These are phyloP conservation scores for Nannizziopsis barbatae DNA, from an alignment of 2,329 filamentous ascomycete species.

Conservation along the genomic window DNA sequence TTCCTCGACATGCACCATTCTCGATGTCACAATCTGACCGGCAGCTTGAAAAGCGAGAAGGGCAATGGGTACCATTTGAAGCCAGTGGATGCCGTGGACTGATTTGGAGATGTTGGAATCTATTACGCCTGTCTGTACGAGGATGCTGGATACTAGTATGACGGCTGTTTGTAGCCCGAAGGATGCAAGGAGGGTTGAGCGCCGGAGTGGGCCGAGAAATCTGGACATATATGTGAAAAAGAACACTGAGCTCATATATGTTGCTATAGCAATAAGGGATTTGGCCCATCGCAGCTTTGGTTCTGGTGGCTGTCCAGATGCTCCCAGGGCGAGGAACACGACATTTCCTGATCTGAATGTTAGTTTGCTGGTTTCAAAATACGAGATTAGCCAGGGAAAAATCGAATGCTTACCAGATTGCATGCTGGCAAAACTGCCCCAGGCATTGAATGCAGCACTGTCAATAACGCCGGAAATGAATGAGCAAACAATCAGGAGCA, in stretches of 20 bases:
- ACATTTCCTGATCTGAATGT: conserved; percentile 29
- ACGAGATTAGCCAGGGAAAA: neutral
- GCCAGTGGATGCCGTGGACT: conserved; percentile 26
- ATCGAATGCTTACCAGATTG: conserved; percentile 13
- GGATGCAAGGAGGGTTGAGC: conserved; percentile 30
- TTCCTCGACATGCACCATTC: conserved; percentile 30
- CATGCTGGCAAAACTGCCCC: conserved; percentile 18
- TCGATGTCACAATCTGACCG: conserved; percentile 32
- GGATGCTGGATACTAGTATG: conserved; percentile 26
- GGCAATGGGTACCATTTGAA: conserved; percentile 29
- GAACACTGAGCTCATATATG: conserved; percentile 31
- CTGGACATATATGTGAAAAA: conserved; percentile 31
- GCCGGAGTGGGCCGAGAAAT: conserved; percentile 25
- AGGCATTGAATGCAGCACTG: conserved; percentile 16
- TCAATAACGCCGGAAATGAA: conserved; percentile 16
- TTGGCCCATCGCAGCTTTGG: conserved; percentile 35
- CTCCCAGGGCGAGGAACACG: conserved; percentile 35
- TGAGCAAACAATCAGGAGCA: conserved; percentile 15
- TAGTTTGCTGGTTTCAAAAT: neutral
- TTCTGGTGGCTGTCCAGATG: conserved; percentile 31
- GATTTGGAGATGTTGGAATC: conserved; percentile 23
- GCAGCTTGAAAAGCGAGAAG: conserved; percentile 33
- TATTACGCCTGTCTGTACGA: conserved; percentile 28
- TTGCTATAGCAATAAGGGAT: conserved; percentile 30
- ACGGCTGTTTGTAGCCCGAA: conserved; percentile 30